Percentiles rank a stretch among this genome's conserved stretches.
Conservation (phyloP, 2,329 filamentous ascomycete species). For the Clarireedia paspali region DNA sequence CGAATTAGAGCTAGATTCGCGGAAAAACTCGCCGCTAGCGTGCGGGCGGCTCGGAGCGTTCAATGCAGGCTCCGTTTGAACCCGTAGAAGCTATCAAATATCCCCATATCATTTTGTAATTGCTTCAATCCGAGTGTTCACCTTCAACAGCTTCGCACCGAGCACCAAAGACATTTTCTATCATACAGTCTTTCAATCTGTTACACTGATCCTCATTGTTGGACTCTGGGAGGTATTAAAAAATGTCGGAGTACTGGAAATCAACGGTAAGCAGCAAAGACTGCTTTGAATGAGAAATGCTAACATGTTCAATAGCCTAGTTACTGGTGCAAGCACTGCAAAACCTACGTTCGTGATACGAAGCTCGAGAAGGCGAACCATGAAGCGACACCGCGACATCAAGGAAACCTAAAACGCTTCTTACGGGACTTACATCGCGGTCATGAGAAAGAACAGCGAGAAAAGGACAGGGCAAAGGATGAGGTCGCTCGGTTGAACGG, state of each 20-base stretch:
- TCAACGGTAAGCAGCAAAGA: constrained; percentile 54
- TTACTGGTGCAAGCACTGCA: constrained; percentile 98
- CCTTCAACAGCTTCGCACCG: too few species aligned
- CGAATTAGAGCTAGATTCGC: not conserved
- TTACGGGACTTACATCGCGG: constrained; percentile 80
- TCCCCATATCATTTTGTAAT: too few species aligned
- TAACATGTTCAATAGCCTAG: constrained; percentile 49
- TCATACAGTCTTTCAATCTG: too few species aligned
- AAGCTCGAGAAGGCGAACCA: constrained; percentile 84
- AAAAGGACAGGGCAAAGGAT: constrained; percentile 72
- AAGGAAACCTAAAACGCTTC: constrained; percentile 79
- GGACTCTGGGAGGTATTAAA: constrained; percentile 1
- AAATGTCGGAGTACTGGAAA: constrained; percentile 98
- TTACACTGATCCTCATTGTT: too few species aligned
- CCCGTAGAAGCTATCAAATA: not conserved
- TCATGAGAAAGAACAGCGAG: constrained; percentile 72
- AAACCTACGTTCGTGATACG: constrained; percentile 83
- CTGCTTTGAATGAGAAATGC: not conserved
- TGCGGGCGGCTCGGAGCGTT: not conserved
- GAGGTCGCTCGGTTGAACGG: constrained; percentile 84
- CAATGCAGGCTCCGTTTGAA: not conserved
- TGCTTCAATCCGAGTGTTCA: too few species aligned
- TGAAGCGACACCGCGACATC: constrained; percentile 78
- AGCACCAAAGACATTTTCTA: too few species aligned
- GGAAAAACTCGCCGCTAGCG: constrained; percentile 1